phyloP scores from a whole-genome alignment of 345 rosid genomes.

The Cochlearia excelsa region DNA sequence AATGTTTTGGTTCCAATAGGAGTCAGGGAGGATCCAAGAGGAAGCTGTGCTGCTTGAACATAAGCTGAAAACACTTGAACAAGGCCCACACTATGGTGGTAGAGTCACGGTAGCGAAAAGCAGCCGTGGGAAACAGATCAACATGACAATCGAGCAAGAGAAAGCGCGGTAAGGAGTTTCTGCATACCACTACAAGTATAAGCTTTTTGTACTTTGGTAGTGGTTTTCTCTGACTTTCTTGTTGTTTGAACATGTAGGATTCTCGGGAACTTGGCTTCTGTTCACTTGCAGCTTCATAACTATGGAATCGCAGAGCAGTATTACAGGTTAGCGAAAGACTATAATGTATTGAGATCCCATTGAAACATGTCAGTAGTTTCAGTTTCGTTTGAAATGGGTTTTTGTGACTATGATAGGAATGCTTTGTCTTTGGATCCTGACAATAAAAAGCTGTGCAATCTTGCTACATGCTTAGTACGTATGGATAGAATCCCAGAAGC shows the following conservation, averaged over 20 bases:
- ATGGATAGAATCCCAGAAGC: slow-evolving; percentile 68
- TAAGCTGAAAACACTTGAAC: slow-evolving; percentile 25
- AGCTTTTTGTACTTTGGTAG: not conserved
- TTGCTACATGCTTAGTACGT: slow-evolving; percentile 68
- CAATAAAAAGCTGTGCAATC: slow-evolving; percentile 69
- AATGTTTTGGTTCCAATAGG: slow-evolving; percentile 14
- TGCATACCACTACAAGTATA: not conserved
- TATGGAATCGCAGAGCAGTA: slow-evolving; percentile 61
- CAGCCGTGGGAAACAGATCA: slow-evolving; percentile 2
- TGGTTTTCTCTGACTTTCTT: not conserved
- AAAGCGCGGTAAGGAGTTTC: slow-evolving; percentile 16
- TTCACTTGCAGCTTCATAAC: slow-evolving; percentile 60
- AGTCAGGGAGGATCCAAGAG: slow-evolving; percentile 30
- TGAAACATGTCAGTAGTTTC: not conserved
- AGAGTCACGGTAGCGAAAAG: slow-evolving; percentile 1
- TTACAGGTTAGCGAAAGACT: slow-evolving; percentile 47
- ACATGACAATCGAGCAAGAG: slow-evolving; percentile 23
- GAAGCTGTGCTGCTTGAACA: slow-evolving; percentile 32
- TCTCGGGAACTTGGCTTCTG: slow-evolving; percentile 80
- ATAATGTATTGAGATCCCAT: not conserved
- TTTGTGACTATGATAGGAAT: slow-evolving; percentile 42
- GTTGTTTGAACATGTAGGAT: slow-evolving; percentile 42
- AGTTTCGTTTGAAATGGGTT: not conserved
- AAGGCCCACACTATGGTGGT: not conserved
- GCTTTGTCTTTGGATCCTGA: slow-evolving; percentile 62